Base-by-base conservation (phyloP, 2,329 filamentous ascomycete species). In the Colletotrichum graminicola region DNA sequence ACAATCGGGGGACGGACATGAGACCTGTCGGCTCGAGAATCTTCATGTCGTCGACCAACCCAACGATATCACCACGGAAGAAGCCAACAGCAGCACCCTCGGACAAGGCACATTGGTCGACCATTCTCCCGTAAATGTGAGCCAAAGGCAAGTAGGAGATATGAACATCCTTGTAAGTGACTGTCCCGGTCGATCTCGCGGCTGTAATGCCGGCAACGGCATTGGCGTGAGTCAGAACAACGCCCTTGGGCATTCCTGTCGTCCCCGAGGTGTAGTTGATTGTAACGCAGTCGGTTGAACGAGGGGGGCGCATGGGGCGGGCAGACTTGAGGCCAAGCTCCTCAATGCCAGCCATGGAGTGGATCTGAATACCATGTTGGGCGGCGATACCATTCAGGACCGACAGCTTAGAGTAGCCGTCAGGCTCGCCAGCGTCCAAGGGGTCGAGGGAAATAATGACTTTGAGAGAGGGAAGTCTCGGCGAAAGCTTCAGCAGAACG, bases 261-360 rank as follows among this genome's bases (percentile, higher is more conserved):
- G 94, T 96, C 54, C 94, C 94, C 7, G 93, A 95, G 3, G 94
- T 97, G 84, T 96, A 97, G 84, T 95, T 96, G 85, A 96, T 94
- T 64, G 96, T 98, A 76, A 95, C 88, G 68, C 93, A 87, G 79
- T 98, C 94, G 11, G 93, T 89, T 14, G 92, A 89, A 52, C 82
- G 83, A 5, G 95, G 94, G 18, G 93, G 89, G 68, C 91, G 92
- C 81, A 92, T 90, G 49, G 92, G 87, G 71, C 91, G 87, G 55
- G 92, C 91, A 39, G 91, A 90, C 68, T 89, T 86, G 70, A 88
- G 89, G 41, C 96, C 96, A 54, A 98, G 82, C 71, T 90, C 89
- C 83, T 98, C 96, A 1, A 98, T 93, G 77, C 95, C 90, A 55
- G 86, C 81, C 76, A 98, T 90, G 67, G 92, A 93, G 81, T 94